These are phyloP conservation scores for Brassica napus DNA, from an alignment of 345 rosid species.

Conservation along the genomic window Da-Ae NC_063446.1:6543001-6543500, in stretches of 20 bases:
- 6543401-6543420: background rate
- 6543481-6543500: background rate
- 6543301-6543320: background rate
- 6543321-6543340: no score
- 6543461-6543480: background rate
- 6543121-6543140: conserved; percentile 79
- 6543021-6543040: conserved; percentile 45
- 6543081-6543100: conserved; percentile 76
- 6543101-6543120: conserved; percentile 61
- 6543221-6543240: conserved; percentile 91
- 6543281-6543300: conserved; percentile 87
- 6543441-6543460: background rate
- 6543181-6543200: conserved; percentile 47
- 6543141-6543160: conserved; percentile 54
- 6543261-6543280: conserved; percentile 90
- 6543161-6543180: conserved; percentile 66
- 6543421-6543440: background rate
- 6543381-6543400: background rate
- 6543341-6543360: background rate
- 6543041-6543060: conserved; percentile 82
- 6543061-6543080: conserved; percentile 82
- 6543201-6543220: conserved; percentile 82
- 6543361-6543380: background rate
- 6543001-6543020: conserved; percentile 64
- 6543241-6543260: conserved; percentile 77